Conservation (phyloP, 2,329 filamentous ascomycete species). For the Sporothrix variecibatus region DNA sequence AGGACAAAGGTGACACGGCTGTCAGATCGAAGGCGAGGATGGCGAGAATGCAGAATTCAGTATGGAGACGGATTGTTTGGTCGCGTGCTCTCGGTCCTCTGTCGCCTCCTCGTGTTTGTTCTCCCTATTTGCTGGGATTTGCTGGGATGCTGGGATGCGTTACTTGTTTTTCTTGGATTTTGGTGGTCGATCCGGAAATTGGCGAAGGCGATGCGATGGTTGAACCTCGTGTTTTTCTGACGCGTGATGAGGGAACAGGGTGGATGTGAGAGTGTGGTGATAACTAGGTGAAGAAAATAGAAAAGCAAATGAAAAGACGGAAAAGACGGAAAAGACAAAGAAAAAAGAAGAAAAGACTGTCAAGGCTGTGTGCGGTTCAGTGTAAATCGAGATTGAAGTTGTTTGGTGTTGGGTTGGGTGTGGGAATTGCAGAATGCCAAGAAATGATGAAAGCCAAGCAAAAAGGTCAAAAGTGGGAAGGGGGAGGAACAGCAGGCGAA, state of each 20-base stretch:
- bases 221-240: background rate
- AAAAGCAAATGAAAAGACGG: background rate
- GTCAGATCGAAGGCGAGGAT: background rate
- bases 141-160: background rate
- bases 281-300: background rate
- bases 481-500: background rate
- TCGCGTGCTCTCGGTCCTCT: conserved; percentile 12
- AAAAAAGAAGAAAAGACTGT: background rate
- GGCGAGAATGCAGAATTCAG: background rate
- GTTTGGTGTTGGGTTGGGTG: background rate
- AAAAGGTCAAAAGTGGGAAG: conserved; percentile 1
- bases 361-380: background rate
- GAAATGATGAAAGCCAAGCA: conserved; percentile 21
- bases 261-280: background rate
- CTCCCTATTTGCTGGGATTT: background rate
- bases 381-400: no score
- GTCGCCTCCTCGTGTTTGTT: background rate
- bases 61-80: background rate
- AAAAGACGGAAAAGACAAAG: background rate
- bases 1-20: background rate
- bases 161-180: background rate
- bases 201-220: background rate
- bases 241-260: background rate
- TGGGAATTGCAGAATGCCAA: conserved; percentile 13
- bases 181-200: background rate